Conservation (phyloP, 2,329 filamentous ascomycete genomes). For the Colletotrichum godetiae region DNA sequence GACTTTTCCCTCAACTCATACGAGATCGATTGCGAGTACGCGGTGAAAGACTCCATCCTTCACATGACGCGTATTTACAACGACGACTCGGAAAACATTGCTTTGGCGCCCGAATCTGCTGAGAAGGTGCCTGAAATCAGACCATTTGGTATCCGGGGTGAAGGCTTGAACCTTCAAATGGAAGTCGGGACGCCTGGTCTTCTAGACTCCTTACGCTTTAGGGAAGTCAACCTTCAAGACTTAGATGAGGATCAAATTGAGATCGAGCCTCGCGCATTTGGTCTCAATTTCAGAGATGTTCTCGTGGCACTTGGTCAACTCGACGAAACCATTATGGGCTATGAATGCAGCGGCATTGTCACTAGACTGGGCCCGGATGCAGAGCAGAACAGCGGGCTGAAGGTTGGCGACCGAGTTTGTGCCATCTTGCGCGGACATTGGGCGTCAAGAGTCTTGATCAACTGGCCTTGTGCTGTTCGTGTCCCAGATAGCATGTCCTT, state of each 20-base stretch:
- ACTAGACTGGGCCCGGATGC: constrained; percentile 44
- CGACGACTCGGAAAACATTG: not conserved
- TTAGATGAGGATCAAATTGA: constrained; percentile 37
- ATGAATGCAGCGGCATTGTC: constrained; percentile 48
- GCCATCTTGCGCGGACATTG: constrained; percentile 19
- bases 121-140: not conserved
- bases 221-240: constrained; percentile 24
- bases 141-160: not conserved
- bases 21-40: constrained; percentile 26
- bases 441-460: constrained; percentile 9
- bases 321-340: constrained; percentile 39
- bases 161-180: constrained; percentile 13
- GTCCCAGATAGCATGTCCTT: constrained; percentile 51
- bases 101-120: not conserved
- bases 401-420: constrained; percentile 30
- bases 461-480: constrained; percentile 35
- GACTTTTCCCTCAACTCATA: not conserved
- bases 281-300: constrained; percentile 44
- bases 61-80: constrained; percentile 21
- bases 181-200: constrained; percentile 37
- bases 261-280: constrained; percentile 42
- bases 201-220: constrained; percentile 40
- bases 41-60: not conserved
- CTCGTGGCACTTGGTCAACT: constrained; percentile 40
- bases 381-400: constrained; percentile 1